Base-by-base conservation (phyloP, 805 yeast species). In the Lipomyces spencermartinsiae region DNA sequence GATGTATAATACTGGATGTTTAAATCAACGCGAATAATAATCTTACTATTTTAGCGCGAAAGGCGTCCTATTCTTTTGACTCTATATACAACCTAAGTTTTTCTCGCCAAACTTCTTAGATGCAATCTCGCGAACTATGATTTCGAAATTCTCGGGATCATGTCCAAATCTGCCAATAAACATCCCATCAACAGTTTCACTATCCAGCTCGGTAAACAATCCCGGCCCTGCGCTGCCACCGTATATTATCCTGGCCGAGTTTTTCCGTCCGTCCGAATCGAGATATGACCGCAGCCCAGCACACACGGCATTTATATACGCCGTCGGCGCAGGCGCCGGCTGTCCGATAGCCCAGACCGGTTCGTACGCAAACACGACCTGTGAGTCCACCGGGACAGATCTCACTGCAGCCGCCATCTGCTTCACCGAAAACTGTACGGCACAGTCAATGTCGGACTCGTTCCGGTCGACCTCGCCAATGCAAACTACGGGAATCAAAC, bases 281-380 rank as follows among this genome's bases (percentile, higher is more conserved):
- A 73, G 62, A n/a, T 59, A 62, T 12, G 56, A 43, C 25, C 74
- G 65, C 46, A 75, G 65, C 10, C 71, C 71, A n/a, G 51, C 62
- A 7, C 73, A 72, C 12, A 75, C 76, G n/a, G 64, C 68, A 31
- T 66, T 69, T 53, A 75, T 75, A 62, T 75, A 71, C 14, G 59
- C 62, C 9, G 73, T 61, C 9, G 68, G 71, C 5, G 78, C 78
- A 2, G 78, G 78, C 29, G 65, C 54, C 16, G 74, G 75, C 59
- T 75, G 72, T 37, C 78, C 78, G 56, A 76, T 76, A 1, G 78
- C 78, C 78, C 78, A 76, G 10, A 76, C 76, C 0, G 78, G 78
- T 63, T 76, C 78, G 59, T 76, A 76, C 9, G 78, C 78, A 53
- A 76, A 59, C 16, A 75, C 64, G 14, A 76, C 60, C n/a, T 64